A percentile compares a stretch with the other conserved stretches of the same genome.
Conservation (phyloP, 495 filamentous ascomycete genomes). For the Alectoria sarmentosa region DNA sequence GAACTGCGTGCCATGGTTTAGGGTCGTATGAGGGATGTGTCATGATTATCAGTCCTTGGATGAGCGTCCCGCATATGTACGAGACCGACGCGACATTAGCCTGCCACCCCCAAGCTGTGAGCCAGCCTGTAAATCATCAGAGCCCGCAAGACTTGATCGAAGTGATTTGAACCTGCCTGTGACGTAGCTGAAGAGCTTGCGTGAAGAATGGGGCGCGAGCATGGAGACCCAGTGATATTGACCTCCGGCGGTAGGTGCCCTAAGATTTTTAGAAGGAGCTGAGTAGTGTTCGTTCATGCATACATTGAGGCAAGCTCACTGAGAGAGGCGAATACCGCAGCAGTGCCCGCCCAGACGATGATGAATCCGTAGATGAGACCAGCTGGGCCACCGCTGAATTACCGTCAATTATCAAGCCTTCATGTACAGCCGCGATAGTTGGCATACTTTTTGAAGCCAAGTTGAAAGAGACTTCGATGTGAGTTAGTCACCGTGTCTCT, state of each 20-base stretch:
- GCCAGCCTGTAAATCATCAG: conserved; percentile 33
- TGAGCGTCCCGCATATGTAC: conserved; percentile 35
- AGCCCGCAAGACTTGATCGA: neutral
- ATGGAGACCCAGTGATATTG: conserved; percentile 48
- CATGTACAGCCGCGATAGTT: neutral
- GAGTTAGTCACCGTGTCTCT: neutral
- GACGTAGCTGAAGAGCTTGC: conserved; percentile 42
- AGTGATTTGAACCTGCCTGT: conserved; percentile 19
- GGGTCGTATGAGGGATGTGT: conserved; percentile 31
- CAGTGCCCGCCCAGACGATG: conserved; percentile 40
- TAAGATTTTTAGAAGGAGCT: neutral
- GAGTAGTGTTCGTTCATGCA: neutral
- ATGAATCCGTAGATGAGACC: conserved; percentile 49
- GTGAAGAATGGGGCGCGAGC: conserved; percentile 34
- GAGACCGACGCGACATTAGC: conserved; percentile 32
- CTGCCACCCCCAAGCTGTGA: conserved; percentile 41
- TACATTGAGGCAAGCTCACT: conserved; percentile 39
- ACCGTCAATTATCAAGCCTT: neutral
- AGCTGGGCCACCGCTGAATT: conserved; percentile 39
- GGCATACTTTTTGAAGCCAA: neutral
- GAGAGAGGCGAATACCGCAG: conserved; percentile 31
- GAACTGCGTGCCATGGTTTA: conserved; percentile 37
- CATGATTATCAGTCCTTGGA: conserved; percentile 37
- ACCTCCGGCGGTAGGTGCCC: conserved; percentile 40
- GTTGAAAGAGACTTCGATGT: neutral